Evolutionary conservation across 2,329 filamentous ascomycete species (phyloP).

Genomic region (Alternaria hordeiaustralica): DNA sequence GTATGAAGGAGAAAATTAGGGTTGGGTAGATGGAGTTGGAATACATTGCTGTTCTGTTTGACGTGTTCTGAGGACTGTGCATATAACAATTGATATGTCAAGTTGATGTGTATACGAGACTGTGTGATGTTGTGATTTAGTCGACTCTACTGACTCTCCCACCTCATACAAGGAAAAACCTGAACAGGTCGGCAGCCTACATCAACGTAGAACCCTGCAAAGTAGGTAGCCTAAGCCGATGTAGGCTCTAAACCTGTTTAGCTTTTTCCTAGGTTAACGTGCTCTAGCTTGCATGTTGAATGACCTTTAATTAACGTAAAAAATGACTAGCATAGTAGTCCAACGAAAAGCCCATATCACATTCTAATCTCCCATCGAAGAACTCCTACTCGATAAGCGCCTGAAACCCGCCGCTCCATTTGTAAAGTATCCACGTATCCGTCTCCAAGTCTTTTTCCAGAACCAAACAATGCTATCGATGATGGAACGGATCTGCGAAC

Average conservation of each 20-base stretch:
- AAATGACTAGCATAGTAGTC: background rate
- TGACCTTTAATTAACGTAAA: background rate
- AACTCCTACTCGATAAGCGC: background rate
- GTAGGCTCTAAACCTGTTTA: no score
- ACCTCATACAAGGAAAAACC: no score
- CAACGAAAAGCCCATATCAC: background rate
- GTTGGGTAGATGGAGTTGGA: background rate
- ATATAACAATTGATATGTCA: background rate
- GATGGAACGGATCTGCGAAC: background rate
- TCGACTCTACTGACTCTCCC: background rate
- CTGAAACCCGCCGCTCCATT: background rate
- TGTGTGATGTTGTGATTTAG: background rate
- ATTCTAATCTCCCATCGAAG: background rate
- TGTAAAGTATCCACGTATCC: background rate
- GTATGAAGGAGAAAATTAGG: background rate
- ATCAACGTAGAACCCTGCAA: no score
- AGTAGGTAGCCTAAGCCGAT: no score
- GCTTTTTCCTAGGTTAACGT: no score
- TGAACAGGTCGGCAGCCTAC: no score
- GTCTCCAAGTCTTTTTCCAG: background rate
- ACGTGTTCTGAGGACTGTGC: background rate
- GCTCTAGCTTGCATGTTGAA: background rate
- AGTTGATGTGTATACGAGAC: background rate
- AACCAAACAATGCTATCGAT: background rate
- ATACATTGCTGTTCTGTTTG: background rate